Evolutionary conservation across 371 early-diverging fungal species (phyloP), one percentile per base, ranked within the genome.

Genomic region (Mucor velutinosus): DNA sequence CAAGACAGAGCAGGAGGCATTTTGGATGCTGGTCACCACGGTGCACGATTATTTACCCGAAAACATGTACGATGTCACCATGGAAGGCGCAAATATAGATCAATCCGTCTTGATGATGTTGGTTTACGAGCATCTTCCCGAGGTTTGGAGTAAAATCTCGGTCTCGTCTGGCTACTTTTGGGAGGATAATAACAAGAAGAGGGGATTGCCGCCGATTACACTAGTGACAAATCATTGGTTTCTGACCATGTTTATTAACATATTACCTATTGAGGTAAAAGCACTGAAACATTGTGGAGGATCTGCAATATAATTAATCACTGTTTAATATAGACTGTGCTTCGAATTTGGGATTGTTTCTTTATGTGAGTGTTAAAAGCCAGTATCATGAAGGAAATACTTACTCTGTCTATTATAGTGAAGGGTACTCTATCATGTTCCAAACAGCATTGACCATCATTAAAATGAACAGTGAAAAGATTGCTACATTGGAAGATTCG

Each of bases 211-310:
- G 1, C 85, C 91, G 11, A 82, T 94, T 35, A 90, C 89, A 1
- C 79, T 94, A 55, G 89, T 92, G 12, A 93, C 93, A 5, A 92
- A 89, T 57, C 94, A 89, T 62, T 95, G 95, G 95, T 93, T 94
- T 70, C 70, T 93, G 69, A 93, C 94, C 0, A 75, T 93, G 17
- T 95, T 92, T 66, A 89, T 94, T 64, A 90, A 91, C 64, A 87
- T 91, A 33, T 74, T 94, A 30, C 95, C 95, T 0, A 81, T 89
- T n/a, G 94, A 92, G 55, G 64, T 63, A 51, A 53, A 1, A 10
- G 19, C n/a, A 58, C 7, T 49, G 49, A 49, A 23, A 23, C 49
- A 49, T 23, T 49, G n/a, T 49, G 21, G 47, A 55, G 29, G 14
- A 25, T 11, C 15, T 55, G 15, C 7, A 25, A 14, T 29, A 14